phyloP scores from a whole-genome alignment of 768 basidiomycete species.

The Suillus plorans region DNA sequence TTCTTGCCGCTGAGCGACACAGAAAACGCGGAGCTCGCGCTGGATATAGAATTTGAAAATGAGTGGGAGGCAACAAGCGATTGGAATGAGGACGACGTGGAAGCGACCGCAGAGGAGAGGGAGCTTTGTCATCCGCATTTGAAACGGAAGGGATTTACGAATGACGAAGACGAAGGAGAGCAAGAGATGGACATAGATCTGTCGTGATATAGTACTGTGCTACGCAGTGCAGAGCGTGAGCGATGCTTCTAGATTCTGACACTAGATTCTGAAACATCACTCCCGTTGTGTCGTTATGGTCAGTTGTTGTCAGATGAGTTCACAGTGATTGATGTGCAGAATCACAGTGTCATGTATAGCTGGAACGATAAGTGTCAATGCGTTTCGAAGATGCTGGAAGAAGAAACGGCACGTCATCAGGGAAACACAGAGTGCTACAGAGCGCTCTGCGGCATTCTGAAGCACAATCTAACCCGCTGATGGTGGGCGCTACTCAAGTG shows the following conservation, averaged over 20 bases:
- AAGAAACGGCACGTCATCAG: no score
- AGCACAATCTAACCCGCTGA: no score
- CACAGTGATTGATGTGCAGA: neutral
- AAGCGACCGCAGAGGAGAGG: constrained; percentile 70
- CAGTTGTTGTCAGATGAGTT: neutral
- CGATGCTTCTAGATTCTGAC: neutral
- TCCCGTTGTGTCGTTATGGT: neutral
- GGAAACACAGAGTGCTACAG: no score
- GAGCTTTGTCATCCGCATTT: constrained; percentile 60
- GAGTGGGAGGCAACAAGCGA: constrained; percentile 89
- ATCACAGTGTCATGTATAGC: neutral
- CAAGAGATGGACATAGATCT: constrained; percentile 37
- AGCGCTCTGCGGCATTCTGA: no score
- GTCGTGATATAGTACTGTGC: constrained; percentile 15
- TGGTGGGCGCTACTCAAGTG: neutral
- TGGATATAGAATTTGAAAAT: constrained; percentile 86
- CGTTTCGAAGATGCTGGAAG: neutral
- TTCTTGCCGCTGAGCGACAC: constrained; percentile 40
- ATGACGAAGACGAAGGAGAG: constrained; percentile 41
- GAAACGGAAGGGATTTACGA: constrained; percentile 12
- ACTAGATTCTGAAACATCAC: neutral
- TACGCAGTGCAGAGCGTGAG: neutral
- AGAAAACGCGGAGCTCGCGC: constrained; percentile 49
- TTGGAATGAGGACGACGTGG: constrained; percentile 88
- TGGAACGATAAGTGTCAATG: neutral